Percentiles rank a stretch among this genome's conserved stretches.
Evolutionary conservation across 768 basidiomycete genomes (phyloP).

Genomic region (Cystoderma amianthinum): DNA sequence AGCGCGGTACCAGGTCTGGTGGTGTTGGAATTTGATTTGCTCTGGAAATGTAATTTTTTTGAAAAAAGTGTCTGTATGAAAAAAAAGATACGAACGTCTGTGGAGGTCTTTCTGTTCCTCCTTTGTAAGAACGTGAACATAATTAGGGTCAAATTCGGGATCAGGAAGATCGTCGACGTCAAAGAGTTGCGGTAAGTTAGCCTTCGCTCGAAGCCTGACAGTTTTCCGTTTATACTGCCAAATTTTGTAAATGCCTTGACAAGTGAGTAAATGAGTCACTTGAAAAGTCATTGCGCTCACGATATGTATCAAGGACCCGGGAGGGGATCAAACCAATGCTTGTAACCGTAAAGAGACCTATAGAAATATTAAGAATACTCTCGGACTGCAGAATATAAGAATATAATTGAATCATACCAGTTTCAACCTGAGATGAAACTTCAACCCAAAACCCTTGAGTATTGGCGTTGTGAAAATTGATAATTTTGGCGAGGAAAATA

Average conservation of each 20-base stretch:
- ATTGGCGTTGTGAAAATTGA: constrained; percentile 63
- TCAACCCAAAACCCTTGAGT: constrained; percentile 81
- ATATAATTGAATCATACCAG: constrained; percentile 45
- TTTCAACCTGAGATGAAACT: constrained; percentile 67
- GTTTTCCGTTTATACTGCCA: constrained; percentile 67
- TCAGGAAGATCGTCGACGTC: constrained; percentile 81
- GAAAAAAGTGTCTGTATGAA: not conserved
- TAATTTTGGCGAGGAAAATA: constrained; percentile 59
- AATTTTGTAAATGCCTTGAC: constrained; percentile 61
- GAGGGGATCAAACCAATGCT: constrained; percentile 78
- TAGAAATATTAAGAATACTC: not conserved
- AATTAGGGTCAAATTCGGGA: constrained; percentile 62
- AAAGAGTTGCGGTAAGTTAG: constrained; percentile 60
- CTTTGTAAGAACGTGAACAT: constrained; percentile 64
- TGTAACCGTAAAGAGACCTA: constrained; percentile 74
- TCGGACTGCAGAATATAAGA: not conserved
- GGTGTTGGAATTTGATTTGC: constrained; percentile 60
- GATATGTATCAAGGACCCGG: constrained; percentile 69
- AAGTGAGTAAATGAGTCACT: not conserved
- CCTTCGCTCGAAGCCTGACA: constrained; percentile 47
- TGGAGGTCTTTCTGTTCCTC: constrained; percentile 59
- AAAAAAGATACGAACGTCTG: constrained; percentile 41
- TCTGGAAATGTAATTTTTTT: no score
- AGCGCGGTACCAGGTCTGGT: constrained; percentile 82
- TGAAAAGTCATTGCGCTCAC: constrained; percentile 27